phyloP scores from a whole-genome alignment of 2,329 filamentous ascomycete species.

The Bretziella fagacearum region DNA sequence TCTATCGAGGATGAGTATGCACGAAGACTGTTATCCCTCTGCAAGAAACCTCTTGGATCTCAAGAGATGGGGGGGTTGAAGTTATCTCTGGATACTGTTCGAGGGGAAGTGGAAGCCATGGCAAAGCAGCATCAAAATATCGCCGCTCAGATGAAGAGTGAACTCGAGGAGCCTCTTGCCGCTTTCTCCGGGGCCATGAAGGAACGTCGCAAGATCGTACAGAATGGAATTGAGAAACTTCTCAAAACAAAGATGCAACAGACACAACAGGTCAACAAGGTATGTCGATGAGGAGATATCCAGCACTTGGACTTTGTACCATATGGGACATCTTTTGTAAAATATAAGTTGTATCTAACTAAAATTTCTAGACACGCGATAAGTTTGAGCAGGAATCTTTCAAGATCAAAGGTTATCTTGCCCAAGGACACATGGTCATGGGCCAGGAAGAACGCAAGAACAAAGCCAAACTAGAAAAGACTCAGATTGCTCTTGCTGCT shows the following conservation, averaged over 20 bases:
- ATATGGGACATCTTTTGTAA: too few species aligned
- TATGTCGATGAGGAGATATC: too few species aligned
- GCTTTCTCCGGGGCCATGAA: slow-evolving; percentile 93
- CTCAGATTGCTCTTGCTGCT: slow-evolving; percentile 80
- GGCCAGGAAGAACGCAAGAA: slow-evolving; percentile 97
- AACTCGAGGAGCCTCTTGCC: slow-evolving; percentile 80
- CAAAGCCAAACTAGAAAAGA: slow-evolving; percentile 97
- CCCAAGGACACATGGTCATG: slow-evolving; percentile 99
- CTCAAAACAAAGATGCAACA: slow-evolving; percentile 88
- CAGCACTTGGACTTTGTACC: too few species aligned
- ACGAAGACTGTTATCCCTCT: slow-evolving; percentile 69
- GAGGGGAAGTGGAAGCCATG: slow-evolving; percentile 82
- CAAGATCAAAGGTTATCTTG: slow-evolving; percentile 95
- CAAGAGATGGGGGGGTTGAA: slow-evolving; percentile 72
- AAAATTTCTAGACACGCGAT: slow-evolving; percentile 51
- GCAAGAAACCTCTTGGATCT: slow-evolving; percentile 76
- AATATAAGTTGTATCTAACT: neutral
- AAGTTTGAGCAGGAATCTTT: slow-evolving; percentile 94
- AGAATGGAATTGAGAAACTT: slow-evolving; percentile 83
- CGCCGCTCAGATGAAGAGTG: slow-evolving; percentile 85
- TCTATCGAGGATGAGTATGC: slow-evolving; percentile 95
- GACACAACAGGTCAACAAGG: slow-evolving; percentile 81
- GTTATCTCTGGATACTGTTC: slow-evolving; percentile 69
- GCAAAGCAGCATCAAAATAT: slow-evolving; percentile 84
- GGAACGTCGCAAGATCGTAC: slow-evolving; percentile 89